A percentile compares a stretch with the other conserved stretches of the same genome.
These are phyloP conservation scores for Amphicarpaea edgeworthii DNA, from an alignment of 306 rosid species.

Conservation along the genomic window DNA sequence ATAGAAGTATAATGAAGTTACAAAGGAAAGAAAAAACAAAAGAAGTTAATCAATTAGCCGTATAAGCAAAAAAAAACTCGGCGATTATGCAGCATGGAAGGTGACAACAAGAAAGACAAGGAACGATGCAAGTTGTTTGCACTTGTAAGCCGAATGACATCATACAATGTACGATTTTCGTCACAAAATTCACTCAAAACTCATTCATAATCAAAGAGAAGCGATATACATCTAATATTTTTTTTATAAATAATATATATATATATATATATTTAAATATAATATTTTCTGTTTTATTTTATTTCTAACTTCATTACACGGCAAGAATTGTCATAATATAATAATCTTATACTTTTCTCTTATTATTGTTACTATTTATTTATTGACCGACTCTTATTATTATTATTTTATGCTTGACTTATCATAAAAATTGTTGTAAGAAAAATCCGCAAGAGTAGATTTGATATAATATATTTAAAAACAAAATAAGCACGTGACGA, in stretches of 20 bases:
- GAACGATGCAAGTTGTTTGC: slow-evolving; percentile 37
- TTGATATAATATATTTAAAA: background rate
- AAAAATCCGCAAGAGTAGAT: background rate
- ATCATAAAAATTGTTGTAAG: background rate
- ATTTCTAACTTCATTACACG: background rate
- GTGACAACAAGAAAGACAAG: slow-evolving; percentile 49
- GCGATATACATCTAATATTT: background rate
- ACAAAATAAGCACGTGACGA: slow-evolving; percentile 60
- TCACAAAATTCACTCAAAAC: background rate
- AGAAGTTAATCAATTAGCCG: background rate
- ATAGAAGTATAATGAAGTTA: background rate
- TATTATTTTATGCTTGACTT: background rate
- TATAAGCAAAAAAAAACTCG: background rate
- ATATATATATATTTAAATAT: no score
- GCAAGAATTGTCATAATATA: background rate
- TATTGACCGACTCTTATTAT: no score
- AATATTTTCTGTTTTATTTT: background rate
- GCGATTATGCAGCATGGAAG: slow-evolving; percentile 1
- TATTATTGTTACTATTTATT: no score
- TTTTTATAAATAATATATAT: background rate
- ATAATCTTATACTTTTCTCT: background rate
- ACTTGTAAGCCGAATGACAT: slow-evolving; percentile 49
- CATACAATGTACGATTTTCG: background rate
- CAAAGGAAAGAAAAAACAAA: background rate
- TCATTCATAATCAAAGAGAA: background rate